Evolutionary conservation across 73 alveolate genomes (phyloP).

Genomic region (Paramecium octaurelia): DNA sequence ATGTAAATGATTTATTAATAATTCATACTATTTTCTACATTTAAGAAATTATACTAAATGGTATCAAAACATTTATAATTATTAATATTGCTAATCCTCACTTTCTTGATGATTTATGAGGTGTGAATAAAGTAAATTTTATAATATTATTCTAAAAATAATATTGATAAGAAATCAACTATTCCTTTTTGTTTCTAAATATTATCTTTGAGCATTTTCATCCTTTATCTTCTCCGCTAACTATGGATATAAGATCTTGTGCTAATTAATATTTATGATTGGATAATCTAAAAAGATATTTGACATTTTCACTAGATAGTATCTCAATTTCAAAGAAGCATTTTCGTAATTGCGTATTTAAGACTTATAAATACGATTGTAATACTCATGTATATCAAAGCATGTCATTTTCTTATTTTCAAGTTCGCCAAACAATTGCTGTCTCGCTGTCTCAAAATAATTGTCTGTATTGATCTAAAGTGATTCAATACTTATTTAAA

Average conservation of each 20-base stretch:
- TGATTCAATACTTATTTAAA: not conserved
- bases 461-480: not conserved
- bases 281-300: not conserved
- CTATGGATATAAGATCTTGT: not conserved
- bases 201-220: not conserved
- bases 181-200: not conserved
- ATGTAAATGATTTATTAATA: not conserved
- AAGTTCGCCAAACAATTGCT: not conserved
- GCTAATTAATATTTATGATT: not conserved
- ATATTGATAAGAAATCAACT: not conserved
- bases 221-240: not conserved
- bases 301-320: not conserved
- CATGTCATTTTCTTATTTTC: not conserved
- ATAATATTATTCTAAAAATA: not conserved
- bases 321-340: not conserved
- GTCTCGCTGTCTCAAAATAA: not conserved
- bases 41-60: not conserved
- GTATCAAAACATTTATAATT: not conserved
- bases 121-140: not conserved
- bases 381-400: not conserved
- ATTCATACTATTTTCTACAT: not conserved
- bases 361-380: not conserved
- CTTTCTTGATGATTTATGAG: not conserved
- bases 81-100: not conserved
- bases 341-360: too few relatives aligned